Evolutionary conservation across 2,329 filamentous ascomycete genomes (phyloP).

Genomic region (Grosmannia huntii): DNA sequence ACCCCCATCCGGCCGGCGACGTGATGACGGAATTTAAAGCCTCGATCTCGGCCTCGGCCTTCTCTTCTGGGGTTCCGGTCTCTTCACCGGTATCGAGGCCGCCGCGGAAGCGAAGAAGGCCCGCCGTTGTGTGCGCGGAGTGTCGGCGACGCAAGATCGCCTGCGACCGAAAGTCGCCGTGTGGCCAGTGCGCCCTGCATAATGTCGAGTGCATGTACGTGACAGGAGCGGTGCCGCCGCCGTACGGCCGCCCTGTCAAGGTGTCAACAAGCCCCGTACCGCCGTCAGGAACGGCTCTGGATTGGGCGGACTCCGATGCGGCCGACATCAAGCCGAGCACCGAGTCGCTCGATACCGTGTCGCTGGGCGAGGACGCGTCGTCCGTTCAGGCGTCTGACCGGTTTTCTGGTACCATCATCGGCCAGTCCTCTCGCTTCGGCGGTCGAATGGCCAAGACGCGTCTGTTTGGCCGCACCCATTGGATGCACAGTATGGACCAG

Average conservation of each 20-base stretch:
- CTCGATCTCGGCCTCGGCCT: not conserved
- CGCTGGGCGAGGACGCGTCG: conserved; percentile 2
- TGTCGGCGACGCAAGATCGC: conserved; percentile 48
- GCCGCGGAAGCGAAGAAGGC: conserved; percentile 15
- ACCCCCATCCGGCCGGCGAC: not conserved
- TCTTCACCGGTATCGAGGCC: not conserved
- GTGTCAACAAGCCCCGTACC: not conserved
- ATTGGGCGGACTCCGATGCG: not conserved
- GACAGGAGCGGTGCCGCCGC: conserved; percentile 15
- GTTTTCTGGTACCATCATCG: not conserved
- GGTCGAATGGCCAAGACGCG: conserved; percentile 13
- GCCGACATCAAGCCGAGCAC: not conserved
- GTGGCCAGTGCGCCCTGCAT: conserved; percentile 43
- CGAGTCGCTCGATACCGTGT: not conserved
- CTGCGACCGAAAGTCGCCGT: conserved; percentile 46
- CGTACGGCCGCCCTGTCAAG: conserved; percentile 9
- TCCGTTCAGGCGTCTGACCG: not conserved
- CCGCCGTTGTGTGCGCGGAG: conserved; percentile 37
- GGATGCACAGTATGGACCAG: conserved; percentile 12
- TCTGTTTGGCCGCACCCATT: conserved; percentile 12
- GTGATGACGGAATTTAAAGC: not conserved
- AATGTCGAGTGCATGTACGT: conserved; percentile 40
- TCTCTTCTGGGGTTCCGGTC: not conserved
- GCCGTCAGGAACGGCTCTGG: not conserved
- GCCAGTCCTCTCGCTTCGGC: conserved; percentile 5